Evolutionary conservation across 306 rosid species (phyloP).

Genomic region (Herpetospermum pedunculosum): DNA sequence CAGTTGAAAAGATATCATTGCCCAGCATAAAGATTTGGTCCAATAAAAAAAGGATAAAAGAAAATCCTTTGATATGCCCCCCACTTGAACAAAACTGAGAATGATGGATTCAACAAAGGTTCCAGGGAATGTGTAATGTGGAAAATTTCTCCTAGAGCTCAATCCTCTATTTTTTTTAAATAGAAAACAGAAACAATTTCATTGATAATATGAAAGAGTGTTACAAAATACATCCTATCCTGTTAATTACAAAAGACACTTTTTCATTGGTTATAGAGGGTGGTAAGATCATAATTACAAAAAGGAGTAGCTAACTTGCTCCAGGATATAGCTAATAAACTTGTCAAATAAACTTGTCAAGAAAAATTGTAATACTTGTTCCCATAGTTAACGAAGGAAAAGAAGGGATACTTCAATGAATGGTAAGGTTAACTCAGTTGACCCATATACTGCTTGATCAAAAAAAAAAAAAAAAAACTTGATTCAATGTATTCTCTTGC

Average conservation of each 20-base stretch:
- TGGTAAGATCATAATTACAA: too few relatives aligned
- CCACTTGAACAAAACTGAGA: background rate
- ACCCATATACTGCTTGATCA: background rate
- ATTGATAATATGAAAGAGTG: too few relatives aligned
- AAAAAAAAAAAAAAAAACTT: background rate
- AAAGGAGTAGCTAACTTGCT: too few relatives aligned
- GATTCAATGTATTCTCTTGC: background rate
- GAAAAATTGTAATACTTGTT: background rate
- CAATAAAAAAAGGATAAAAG: background rate
- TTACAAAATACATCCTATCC: too few relatives aligned
- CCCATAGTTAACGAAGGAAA: background rate
- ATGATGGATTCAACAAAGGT: background rate
- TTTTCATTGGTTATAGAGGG: too few relatives aligned
- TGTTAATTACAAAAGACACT: too few relatives aligned
- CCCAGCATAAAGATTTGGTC: background rate
- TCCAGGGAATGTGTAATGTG: background rate
- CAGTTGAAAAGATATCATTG: background rate
- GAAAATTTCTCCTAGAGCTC: background rate
- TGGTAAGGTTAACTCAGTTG: background rate
- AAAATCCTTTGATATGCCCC: background rate
- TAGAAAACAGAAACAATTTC: too few relatives aligned
- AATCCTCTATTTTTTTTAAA: background rate
- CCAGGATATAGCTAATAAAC: too few relatives aligned
- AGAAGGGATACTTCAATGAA: background rate
- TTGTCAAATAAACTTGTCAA: background rate